phyloP scores from a whole-genome alignment of 2,329 filamentous ascomycete species.

The Beauveria caledonica region DNA sequence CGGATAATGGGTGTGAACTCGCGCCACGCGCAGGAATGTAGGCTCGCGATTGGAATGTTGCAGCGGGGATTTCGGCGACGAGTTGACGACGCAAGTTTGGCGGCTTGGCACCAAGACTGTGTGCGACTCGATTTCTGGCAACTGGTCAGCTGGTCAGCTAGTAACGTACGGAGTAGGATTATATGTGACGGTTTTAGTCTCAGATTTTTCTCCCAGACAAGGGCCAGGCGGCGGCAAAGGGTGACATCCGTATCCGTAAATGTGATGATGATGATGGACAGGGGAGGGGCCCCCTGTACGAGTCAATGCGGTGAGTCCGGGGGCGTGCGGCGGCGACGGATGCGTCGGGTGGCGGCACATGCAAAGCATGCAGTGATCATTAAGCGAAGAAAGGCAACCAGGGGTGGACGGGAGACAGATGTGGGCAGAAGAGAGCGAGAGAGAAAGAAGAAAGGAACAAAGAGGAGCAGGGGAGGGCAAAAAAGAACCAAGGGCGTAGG shows the following conservation, averaged over 20 bases:
- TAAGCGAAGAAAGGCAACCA: not conserved
- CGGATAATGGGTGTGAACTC: not conserved
- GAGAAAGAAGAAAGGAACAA: not conserved
- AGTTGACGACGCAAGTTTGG: too few relatives aligned
- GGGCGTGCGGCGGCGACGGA: not conserved
- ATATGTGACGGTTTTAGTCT: too few relatives aligned
- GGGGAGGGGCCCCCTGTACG: too few relatives aligned
- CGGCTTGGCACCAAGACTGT: not conserved
- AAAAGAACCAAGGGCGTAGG: not conserved
- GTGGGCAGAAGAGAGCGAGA: not conserved
- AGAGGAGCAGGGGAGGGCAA: not conserved
- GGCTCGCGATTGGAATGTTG: constrained; percentile 3
- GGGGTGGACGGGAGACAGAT: not conserved
- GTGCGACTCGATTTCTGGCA: not conserved
- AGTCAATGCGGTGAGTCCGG: not conserved
- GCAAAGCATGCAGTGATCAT: not conserved
- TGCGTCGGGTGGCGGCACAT: not conserved
- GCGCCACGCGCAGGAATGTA: constrained; percentile 5
- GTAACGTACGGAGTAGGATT: too few relatives aligned
- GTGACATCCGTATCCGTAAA: too few relatives aligned
- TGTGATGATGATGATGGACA: too few relatives aligned
- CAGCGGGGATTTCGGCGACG: not conserved
- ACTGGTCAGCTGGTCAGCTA: too few relatives aligned
- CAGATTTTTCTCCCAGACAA: too few relatives aligned
- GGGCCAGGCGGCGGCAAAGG: too few relatives aligned